These are phyloP conservation scores for Alternaria sp. DNA, from an alignment of 2,329 filamentous ascomycete species.

Conservation along the genomic window DNA sequence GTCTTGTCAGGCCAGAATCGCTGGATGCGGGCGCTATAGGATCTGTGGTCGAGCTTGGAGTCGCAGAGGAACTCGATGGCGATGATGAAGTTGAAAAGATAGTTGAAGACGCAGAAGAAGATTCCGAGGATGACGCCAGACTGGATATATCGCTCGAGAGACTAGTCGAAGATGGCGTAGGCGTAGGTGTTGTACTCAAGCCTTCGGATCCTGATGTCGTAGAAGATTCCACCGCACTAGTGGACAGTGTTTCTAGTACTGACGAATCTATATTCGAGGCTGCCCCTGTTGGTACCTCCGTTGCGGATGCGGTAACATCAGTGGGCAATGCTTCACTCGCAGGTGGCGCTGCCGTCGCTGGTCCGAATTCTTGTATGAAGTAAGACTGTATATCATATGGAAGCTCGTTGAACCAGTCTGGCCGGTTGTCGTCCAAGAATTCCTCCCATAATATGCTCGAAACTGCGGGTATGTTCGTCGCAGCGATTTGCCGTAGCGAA, in stretches of 20 bases:
- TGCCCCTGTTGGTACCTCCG: conserved; percentile 8
- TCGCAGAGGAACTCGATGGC: conserved; percentile 9
- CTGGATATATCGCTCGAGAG: neutral
- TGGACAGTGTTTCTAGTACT: conserved; percentile 6
- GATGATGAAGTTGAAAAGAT: conserved; percentile 7
- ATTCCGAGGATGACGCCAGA: neutral
- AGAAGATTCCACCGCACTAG: conserved; percentile 9
- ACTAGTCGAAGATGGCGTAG: conserved; percentile 6
- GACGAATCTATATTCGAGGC: conserved; percentile 4
- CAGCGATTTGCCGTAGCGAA: conserved; percentile 46
- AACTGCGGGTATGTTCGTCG: conserved; percentile 46
- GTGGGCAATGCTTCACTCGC: conserved; percentile 11
- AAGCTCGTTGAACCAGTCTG: conserved; percentile 44
- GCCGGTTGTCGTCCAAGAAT: conserved; percentile 45
- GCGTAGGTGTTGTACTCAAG: neutral
- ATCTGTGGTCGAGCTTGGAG: conserved; percentile 22
- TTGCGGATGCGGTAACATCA: conserved; percentile 11
- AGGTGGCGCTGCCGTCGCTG: conserved; percentile 35
- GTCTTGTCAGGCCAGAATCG: conserved; percentile 30
- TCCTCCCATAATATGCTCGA: conserved; percentile 47
- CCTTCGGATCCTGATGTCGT: conserved; percentile 4
- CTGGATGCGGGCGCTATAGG: conserved; percentile 28
- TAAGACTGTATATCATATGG: conserved; percentile 47
- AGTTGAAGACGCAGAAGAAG: neutral
- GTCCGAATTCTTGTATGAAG: conserved; percentile 44